Evolutionary conservation across 2,329 filamentous ascomycete species (phyloP).

Genomic region (Colletotrichum chlorophyti): DNA sequence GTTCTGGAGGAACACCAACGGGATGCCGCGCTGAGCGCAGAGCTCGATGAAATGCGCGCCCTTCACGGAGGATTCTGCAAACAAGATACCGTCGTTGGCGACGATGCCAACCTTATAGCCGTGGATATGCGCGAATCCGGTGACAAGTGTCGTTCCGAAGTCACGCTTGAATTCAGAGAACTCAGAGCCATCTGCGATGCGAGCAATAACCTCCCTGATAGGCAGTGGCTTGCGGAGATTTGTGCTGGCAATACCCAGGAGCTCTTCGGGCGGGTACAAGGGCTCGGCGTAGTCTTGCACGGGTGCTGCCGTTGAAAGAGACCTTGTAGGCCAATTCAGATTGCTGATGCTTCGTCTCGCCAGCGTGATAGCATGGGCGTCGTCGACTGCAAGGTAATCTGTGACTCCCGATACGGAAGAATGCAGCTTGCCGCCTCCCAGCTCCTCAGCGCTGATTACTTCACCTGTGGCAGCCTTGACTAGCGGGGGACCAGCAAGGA

Average conservation of each 20-base stretch:
- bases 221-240: slow-evolving; percentile 87
- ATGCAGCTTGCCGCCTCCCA: slow-evolving; percentile 90
- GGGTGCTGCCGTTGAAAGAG: slow-evolving; percentile 44
- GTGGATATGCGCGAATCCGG: slow-evolving; percentile 89
- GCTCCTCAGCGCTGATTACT: slow-evolving; percentile 86
- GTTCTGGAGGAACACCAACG: slow-evolving; percentile 93
- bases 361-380: slow-evolving; percentile 88
- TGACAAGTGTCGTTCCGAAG: slow-evolving; percentile 89
- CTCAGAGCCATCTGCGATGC: slow-evolving; percentile 87
- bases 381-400: slow-evolving; percentile 93
- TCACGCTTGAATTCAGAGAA: slow-evolving; percentile 95
- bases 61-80: slow-evolving; percentile 88
- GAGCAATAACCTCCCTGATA: slow-evolving; percentile 88
- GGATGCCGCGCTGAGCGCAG: slow-evolving; percentile 87
- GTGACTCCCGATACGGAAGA: slow-evolving; percentile 91
- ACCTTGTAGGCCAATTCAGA: slow-evolving; percentile 79
- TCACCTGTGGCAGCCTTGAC: slow-evolving; percentile 97
- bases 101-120: slow-evolving; percentile 91
- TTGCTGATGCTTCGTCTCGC: slow-evolving; percentile 85
- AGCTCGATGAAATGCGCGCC: slow-evolving; percentile 97
- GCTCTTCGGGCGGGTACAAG: slow-evolving; percentile 78
- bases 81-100: slow-evolving; percentile 95
- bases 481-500: slow-evolving; percentile 90
- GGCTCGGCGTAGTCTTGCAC: slow-evolving; percentile 70
- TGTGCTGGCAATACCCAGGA: slow-evolving; percentile 87